Evolutionary conservation across 2,329 filamentous ascomycete genomes (phyloP).

Genomic region (Chaetoscypha palmicola): DNA sequence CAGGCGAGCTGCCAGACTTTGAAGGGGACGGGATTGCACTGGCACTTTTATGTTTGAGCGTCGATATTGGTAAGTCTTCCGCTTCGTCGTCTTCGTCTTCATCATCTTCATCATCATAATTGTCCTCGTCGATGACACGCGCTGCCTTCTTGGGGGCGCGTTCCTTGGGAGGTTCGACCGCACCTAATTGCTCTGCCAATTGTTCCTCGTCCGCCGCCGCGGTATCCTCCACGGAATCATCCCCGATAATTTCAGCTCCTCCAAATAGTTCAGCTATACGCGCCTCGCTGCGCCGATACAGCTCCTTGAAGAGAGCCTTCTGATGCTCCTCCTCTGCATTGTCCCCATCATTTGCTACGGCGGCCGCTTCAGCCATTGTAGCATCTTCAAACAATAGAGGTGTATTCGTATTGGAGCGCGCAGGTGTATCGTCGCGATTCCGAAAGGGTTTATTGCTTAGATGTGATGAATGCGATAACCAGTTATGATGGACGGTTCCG

Average conservation of each 20-base stretch:
- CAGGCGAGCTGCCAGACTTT: slow-evolving; percentile 62
- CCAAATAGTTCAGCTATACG: slow-evolving; percentile 72
- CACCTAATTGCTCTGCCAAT: slow-evolving; percentile 43
- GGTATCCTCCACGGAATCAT: slow-evolving; percentile 23
- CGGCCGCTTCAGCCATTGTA: slow-evolving; percentile 39
- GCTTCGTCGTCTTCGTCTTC: slow-evolving; percentile 69
- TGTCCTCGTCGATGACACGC: slow-evolving; percentile 73
- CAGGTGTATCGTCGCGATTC: slow-evolving; percentile 52
- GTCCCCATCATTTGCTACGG: slow-evolving; percentile 43
- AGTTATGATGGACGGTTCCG: slow-evolving; percentile 33
- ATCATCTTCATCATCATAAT: slow-evolving; percentile 79
- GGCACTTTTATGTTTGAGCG: slow-evolving; percentile 44
- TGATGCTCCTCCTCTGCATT: slow-evolving; percentile 62
- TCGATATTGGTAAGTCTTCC: slow-evolving; percentile 45
- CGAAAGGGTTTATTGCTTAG: slow-evolving; percentile 45
- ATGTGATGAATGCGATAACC: slow-evolving; percentile 52
- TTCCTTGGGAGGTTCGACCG: slow-evolving; percentile 42
- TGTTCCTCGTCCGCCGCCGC: slow-evolving; percentile 28
- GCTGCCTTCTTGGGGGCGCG: slow-evolving; percentile 61
- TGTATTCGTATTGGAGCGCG: slow-evolving; percentile 23
- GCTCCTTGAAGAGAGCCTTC: slow-evolving; percentile 64
- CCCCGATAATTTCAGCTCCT: slow-evolving; percentile 28
- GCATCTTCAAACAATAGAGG: slow-evolving; percentile 30
- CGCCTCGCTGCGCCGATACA: slow-evolving; percentile 71
- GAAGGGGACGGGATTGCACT: slow-evolving; percentile 56